Evolutionary conservation across 768 basidiomycete genomes (phyloP).

Genomic region (Omphalotus guepiniiformis): DNA sequence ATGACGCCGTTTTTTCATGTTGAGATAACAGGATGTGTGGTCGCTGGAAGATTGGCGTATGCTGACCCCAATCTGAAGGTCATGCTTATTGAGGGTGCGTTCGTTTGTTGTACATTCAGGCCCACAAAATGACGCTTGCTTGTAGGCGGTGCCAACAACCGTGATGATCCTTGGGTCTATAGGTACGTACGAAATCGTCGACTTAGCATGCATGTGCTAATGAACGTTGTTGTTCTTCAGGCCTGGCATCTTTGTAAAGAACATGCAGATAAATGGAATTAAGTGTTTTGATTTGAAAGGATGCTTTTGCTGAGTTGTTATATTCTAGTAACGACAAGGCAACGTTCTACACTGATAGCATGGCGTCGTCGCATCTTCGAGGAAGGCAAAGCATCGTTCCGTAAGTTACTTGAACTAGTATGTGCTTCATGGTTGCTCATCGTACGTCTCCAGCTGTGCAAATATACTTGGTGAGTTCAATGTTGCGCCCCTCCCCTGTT

Average conservation of each 20-base stretch:
- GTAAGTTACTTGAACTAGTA: slow-evolving; percentile 39
- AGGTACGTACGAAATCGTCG: slow-evolving; percentile 32
- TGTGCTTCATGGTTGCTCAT: not conserved
- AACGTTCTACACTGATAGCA: slow-evolving; percentile 65
- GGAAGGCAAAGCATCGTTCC: slow-evolving; percentile 67
- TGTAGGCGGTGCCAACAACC: slow-evolving; percentile 62
- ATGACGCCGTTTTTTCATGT: not conserved
- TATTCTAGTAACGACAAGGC: slow-evolving; percentile 64
- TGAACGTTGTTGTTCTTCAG: slow-evolving; percentile 21
- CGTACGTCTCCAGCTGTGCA: slow-evolving; percentile 43
- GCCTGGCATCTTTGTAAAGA: slow-evolving; percentile 64
- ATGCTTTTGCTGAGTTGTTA: not conserved
- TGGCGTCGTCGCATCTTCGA: slow-evolving; percentile 52
- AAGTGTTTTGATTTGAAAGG: slow-evolving; percentile 17
- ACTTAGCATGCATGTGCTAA: not conserved
- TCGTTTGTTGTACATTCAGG: not conserved
- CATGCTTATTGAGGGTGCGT: slow-evolving; percentile 66
- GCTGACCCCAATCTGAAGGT: slow-evolving; percentile 71
- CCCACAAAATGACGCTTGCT: not conserved
- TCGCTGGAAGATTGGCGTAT: slow-evolving; percentile 65
- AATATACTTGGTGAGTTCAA: slow-evolving; percentile 50
- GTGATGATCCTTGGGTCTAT: slow-evolving; percentile 74
- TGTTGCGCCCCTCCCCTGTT: not conserved
- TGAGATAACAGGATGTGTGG: slow-evolving; percentile 47
- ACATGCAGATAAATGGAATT: slow-evolving; percentile 71